Conservation (phyloP, 495 filamentous ascomycete genomes). For the Neurospora tetraspora region DNA sequence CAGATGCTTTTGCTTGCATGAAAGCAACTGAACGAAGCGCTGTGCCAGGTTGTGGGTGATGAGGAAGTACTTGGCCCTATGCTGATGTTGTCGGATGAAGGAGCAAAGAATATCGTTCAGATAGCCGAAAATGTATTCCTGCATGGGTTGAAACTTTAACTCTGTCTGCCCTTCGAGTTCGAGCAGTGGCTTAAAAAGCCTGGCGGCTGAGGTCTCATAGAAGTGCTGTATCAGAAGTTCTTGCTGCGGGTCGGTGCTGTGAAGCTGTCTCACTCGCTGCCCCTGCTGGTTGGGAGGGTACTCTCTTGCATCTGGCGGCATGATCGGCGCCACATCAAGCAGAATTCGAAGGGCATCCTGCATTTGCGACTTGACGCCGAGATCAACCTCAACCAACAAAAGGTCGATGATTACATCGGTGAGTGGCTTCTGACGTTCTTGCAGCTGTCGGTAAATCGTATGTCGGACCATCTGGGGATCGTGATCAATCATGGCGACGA, state of each 20-base stretch:
- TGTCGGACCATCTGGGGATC: conserved; percentile 87
- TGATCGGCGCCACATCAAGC: conserved; percentile 64
- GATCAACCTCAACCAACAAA: conserved; percentile 79
- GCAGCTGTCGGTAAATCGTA: conserved; percentile 84
- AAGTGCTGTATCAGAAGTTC: conserved; percentile 77
- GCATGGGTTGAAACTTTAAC: conserved; percentile 52
- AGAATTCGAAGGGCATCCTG: conserved; percentile 93
- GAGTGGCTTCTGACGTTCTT: conserved; percentile 73
- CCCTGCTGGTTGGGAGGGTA: conserved; percentile 44
- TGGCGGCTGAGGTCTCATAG: conserved; percentile 80
- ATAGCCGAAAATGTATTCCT: conserved; percentile 81
- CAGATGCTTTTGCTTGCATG: conserved; percentile 82
- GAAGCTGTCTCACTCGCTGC: conserved; percentile 44
- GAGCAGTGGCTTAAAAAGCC: conserved; percentile 79
- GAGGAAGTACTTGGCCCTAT: conserved; percentile 81
- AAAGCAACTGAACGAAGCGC: conserved; percentile 74
- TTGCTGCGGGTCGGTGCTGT: conserved; percentile 57
- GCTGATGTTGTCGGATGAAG: conserved; percentile 81
- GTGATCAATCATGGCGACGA: conserved; percentile 91
- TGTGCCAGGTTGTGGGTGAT: conserved; percentile 67
- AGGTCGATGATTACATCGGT: conserved; percentile 93
- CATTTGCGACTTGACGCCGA: conserved; percentile 92
- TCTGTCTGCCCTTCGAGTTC: conserved; percentile 59
- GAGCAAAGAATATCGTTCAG: conserved; percentile 92
- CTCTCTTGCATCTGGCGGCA: conserved; percentile 54